A percentile compares a stretch with the other conserved stretches of the same genome.
Evolutionary conservation across 73 alveolate genomes (phyloP).

Genomic region (Tetrahymena elliotti): DNA sequence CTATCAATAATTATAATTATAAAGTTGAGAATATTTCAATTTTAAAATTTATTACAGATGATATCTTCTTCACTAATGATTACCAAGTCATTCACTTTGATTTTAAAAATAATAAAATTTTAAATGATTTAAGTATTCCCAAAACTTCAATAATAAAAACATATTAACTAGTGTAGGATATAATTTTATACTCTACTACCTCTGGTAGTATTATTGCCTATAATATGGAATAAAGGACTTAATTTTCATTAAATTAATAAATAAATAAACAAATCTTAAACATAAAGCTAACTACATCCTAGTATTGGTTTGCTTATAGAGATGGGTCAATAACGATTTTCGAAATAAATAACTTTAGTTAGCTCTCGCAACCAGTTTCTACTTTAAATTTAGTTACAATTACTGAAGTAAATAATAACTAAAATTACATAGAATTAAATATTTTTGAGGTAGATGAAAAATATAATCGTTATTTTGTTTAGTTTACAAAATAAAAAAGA

Average conservation of each 20-base stretch:
- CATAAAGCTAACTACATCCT: background rate
- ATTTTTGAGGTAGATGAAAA: background rate
- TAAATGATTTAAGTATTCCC: background rate
- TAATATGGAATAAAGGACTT: background rate
- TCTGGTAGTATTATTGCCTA: background rate
- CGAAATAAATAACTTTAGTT: background rate
- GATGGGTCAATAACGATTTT: background rate
- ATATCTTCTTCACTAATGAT: background rate
- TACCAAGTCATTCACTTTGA: background rate
- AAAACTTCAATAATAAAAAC: background rate
- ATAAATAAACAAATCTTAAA: background rate
- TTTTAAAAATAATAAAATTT: background rate
- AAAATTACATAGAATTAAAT: background rate
- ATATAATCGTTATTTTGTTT: background rate
- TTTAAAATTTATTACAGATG: background rate
- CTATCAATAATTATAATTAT: background rate
- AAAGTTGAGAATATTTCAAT: background rate
- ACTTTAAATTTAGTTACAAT: background rate
- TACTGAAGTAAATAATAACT: too few relatives aligned
- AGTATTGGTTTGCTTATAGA: background rate
- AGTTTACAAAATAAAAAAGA: background rate
- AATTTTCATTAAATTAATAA: background rate
- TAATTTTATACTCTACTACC: background rate
- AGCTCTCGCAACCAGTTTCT: background rate
- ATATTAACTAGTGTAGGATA: background rate